Base-by-base conservation (phyloP, 352 stramenopile species). In the Phytophthora palmivora region DNA sequence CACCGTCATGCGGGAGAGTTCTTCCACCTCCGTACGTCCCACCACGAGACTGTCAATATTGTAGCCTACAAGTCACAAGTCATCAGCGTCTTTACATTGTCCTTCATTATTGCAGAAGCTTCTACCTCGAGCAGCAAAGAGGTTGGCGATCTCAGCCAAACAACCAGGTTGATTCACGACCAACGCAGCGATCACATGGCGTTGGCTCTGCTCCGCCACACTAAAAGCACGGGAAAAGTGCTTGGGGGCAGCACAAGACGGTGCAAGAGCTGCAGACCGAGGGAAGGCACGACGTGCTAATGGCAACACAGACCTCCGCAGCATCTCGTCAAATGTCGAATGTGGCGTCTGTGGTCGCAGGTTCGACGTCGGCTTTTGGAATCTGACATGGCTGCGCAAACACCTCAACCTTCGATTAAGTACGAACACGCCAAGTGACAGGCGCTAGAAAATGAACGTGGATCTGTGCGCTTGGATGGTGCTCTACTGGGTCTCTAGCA, bases 1-100 rank as follows among this genome's bases (percentile, higher is more conserved):
- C 10, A 93, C 84, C 14, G 82, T 95, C 87, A 95, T 95, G 56
- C 84, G 84, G 51, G 82, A 92, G 49, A 95, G 82, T 66, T 95
- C 84, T 39, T 92, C 79, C 33, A 93, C 87, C 63, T 95, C 87
- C 12, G 84, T 95, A 60, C 83, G 87, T 8, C 87, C 87, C 12
- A 93, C 87, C n/a, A 95, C 84, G 6, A 95, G 65, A 70, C 82
- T 92, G 65, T 95, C 87, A 71, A 95, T 95, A 63, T 95, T 95
- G 79, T 95, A 95, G 19, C 86, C 80, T 87, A 19, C 50, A 70
- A 4, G 19, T 9, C 6, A 53, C 49, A 50, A 39, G 5, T 12
- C 37, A 57, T 49, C 18, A 73, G 26, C 22, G 58, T 14, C 34
- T 8, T 39, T 4, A 41, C 30, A 34, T 7, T 34, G 2, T 12